Conservation (phyloP, 306 rosid species). For the Echinosophora koreensis region DNA sequence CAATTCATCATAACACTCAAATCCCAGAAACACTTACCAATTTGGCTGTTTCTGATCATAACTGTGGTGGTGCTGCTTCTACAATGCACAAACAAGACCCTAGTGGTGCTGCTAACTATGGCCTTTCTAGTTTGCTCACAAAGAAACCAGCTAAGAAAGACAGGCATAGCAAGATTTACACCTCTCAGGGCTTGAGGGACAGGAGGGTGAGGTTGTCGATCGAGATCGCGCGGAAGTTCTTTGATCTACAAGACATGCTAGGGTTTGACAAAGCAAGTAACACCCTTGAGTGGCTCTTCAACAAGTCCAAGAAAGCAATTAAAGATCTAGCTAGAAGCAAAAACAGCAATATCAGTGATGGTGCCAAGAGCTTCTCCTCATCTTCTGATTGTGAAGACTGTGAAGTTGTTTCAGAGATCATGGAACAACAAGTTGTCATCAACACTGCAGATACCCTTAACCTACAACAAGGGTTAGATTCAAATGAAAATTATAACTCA, state of each 20-base stretch:
- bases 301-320: conserved; percentile 77
- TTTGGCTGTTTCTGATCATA: conserved; percentile 45
- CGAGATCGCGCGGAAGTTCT: conserved; percentile 86
- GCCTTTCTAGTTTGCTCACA: conserved; percentile 45
- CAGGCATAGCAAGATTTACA: conserved; percentile 92
- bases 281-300: conserved; percentile 94
- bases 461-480: conserved; percentile 38
- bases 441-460: background rate
- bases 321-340: conserved; percentile 56
- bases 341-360: conserved; percentile 19
- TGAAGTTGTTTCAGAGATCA: conserved; percentile 43
- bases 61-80: background rate
- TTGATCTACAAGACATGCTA: conserved; percentile 95
- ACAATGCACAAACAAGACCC: conserved; percentile 46
- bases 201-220: conserved; percentile 88
- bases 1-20: conserved; percentile 32
- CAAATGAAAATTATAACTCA: background rate
- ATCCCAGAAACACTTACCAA: conserved; percentile 51
- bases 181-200: conserved; percentile 91
- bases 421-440: conserved; percentile 37
- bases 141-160: conserved; percentile 69
- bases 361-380: conserved; percentile 44
- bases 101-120: conserved; percentile 21
- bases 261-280: conserved; percentile 96
- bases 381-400: conserved; percentile 54